phyloP scores from a whole-genome alignment of 352 stramenopile species.

The Sclerospora graminicola region DNA sequence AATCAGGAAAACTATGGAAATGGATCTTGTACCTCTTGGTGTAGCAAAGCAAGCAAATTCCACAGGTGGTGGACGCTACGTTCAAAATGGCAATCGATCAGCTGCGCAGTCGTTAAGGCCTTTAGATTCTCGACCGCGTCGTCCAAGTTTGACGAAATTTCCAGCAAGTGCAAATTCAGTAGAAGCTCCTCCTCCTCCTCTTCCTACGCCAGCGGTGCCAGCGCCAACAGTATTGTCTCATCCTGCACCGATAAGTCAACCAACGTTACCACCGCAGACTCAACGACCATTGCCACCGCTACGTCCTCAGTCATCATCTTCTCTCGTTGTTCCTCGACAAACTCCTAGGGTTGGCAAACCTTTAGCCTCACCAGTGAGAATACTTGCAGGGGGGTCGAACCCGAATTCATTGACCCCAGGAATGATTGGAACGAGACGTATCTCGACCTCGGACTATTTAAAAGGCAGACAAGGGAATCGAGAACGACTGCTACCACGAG shows the following conservation, averaged over 20 bases:
- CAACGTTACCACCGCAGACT: background rate
- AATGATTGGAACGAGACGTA: slow-evolving; percentile 8
- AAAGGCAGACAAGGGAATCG: slow-evolving; percentile 6
- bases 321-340: background rate
- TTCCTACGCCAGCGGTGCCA: no score
- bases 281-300: slow-evolving; percentile 6
- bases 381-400: background rate
- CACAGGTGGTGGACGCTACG: slow-evolving; percentile 47
- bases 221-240: slow-evolving; percentile 1
- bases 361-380: slow-evolving; percentile 3
- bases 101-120: slow-evolving; percentile 9
- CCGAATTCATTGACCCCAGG: background rate
- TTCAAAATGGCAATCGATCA: slow-evolving; percentile 51
- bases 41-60: slow-evolving; percentile 16
- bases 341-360: slow-evolving; percentile 4
- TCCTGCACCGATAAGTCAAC: slow-evolving; percentile 1
- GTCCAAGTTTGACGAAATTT: slow-evolving; percentile 13
- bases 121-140: slow-evolving; percentile 6
- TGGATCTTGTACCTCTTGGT: slow-evolving; percentile 46
- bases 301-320: background rate
- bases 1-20: slow-evolving; percentile 23
- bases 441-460: slow-evolving; percentile 22
- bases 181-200: background rate
- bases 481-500: slow-evolving; percentile 1
- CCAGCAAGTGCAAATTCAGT: background rate